Evolutionary conservation across 148 eudicot species (phyloP), one percentile per base, ranked within the genome.

Genomic region (Persicaria tinctoria): DNA sequence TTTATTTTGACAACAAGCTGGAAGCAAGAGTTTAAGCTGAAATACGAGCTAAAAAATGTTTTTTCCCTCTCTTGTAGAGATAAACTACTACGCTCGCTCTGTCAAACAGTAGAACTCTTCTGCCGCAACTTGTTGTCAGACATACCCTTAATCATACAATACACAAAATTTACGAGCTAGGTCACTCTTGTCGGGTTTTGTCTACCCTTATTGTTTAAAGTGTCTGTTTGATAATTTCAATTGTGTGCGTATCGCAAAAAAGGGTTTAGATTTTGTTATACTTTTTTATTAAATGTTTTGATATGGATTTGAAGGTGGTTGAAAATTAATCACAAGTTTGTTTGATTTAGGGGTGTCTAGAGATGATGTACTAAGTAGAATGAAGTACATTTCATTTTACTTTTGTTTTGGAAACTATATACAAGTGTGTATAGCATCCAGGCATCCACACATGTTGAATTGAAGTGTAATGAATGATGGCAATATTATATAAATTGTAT

Each of bases 331-430:
- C 32, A 38, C 12, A 63, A 38, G 46, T 27, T 63, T 63, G 68
- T 63, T 63, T 63, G 69, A 14, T 63, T 63, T 63, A 4, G 41
- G 70, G 47, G 70, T 66, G 70, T 66, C 70, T 41, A 38, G 70
- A 4, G 70, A 66, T 66, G 70, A 66, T 66, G n/a, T 46, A 13
- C 12, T 3, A 32, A 32, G 41, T 32, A 32, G 41, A 32, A 66
- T 66, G 70, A 66, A 38, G n/a, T 46, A 13, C 12, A 0, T 64
- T 10, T 11, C 41, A 12, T 5, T 66, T 13, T 66, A 66, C 48
- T 66, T 66, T 0, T 14, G 17, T 66, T 12, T 66, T 12, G 9
- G 11, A 7, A 50, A 9, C 12, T 50, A 50, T 50, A 50, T 2
- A 2, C 12, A 8, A 12, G 9, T 9, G 20, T 16, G 18, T 59